Base-by-base conservation (phyloP, 441 rosid species). In the Populus hybrid region DNA sequence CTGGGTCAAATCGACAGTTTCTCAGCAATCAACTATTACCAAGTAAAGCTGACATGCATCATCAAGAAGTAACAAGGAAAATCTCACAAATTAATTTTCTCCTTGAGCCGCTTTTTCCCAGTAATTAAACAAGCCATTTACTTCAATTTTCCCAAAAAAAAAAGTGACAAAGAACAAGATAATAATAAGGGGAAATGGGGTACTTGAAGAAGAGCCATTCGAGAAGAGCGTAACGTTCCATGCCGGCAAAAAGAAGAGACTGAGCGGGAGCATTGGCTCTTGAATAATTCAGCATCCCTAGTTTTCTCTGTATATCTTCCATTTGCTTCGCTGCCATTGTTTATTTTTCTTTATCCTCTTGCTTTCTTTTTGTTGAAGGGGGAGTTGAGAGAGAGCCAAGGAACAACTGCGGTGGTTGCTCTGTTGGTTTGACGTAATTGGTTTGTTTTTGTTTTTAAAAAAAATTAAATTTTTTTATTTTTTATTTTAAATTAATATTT, bases 191-290 rank as follows among this genome's bases (percentile, higher is more conserved):
- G 56, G 42, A 75, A 70, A 64, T 18, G 45, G 3, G 29, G n/a
- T 78, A 96, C 98, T 89, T 89, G 87, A 94, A 94, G 86, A 96
- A 96, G 81, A 94, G 98, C 98, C 98, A 94, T 77, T 94, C 99
- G 76, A 94, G 97, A 72, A 94, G 97, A 77, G 95, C 95, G 76
- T 94, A 96, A 65, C 98, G 99, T 78, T 96, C 98, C 99, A 90
- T 92, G 83, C 99, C 98, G 74, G 98, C 97, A 84, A 94, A 96
- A 85, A 94, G 97, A 74, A 96, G 98, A 72, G 98, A 93, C 87
- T 96, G 99, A 79, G 98, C 94, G 29, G 97, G 97, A 77, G 97
- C 98, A 75, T 88, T 86, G 69, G 98, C 98, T 77, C 97, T 83
- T 0, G 94, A 90, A 79, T 94, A 96, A 75, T 82, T 89, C 11